Base-by-base conservation (phyloP, 2,329 filamentous ascomycete species). In the Calonectria pteridis region DNA sequence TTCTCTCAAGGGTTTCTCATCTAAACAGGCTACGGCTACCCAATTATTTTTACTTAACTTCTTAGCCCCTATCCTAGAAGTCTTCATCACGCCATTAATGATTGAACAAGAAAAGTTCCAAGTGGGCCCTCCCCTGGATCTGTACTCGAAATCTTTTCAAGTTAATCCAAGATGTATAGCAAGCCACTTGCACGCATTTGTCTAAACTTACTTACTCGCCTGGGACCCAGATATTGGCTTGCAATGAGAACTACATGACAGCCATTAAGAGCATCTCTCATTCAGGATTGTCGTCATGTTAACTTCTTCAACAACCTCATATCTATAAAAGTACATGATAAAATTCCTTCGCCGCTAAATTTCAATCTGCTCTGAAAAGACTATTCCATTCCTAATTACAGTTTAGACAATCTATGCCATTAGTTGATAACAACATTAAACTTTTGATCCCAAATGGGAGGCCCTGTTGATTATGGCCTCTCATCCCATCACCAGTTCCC, bases 361-460 rank as follows among this genome's bases (percentile, higher is more conserved):
- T 46, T 18, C n/a, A 46, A 23, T 46, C 43, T 23, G 43, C n/a
- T 9, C 40, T 37, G 5, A 59, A 37, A 40, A 37, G 3, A 37
- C 9, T 23, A 10, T 9, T 11, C 13, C 13, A 28, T 40, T 28
- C 7, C 35, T 59, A 16, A 28, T 37, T 59, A 26, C 23, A 26
- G 10, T 62, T 16, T 40, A 62, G 23, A 43, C 33, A 62, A 40
- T 18, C 18, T 29, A 43, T 50, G 69, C 33, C 33, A 66, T 71
- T 71, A 59, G 69, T 71, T 71, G 69, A 71, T 59, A 71, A 67
- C 28, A 51, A 65, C 58, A 53, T 28, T 9, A 16, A 6, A 67
- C 31, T 67, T 66, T 50, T 40, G 16, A 18, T 23, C 35, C 26
- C 23, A 23, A 62, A 28, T 16, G 23, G 20, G 31, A 35, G 31